These are phyloP conservation scores for Volvox reticuliferus DNA, from an alignment of 139 green algal species.

Conservation along the genomic window DNA sequence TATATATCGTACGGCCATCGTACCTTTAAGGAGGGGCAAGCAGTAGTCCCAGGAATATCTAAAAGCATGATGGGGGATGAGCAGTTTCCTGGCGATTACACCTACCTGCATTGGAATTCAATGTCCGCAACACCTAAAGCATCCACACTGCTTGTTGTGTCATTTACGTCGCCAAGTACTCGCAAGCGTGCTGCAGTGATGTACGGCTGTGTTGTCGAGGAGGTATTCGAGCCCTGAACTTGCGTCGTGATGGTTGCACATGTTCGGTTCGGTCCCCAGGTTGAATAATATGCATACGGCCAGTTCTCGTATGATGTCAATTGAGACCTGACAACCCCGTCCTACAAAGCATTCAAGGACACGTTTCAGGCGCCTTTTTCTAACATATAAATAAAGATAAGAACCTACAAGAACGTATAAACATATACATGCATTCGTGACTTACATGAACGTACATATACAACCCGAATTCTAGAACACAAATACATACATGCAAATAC, in stretches of 20 bases:
- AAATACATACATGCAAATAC: too few relatives aligned
- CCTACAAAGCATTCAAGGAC: background rate
- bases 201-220: background rate
- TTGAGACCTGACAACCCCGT: background rate
- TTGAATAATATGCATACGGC: background rate
- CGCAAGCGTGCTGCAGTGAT: background rate
- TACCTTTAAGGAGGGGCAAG: too few relatives aligned
- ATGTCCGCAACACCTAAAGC: constrained; percentile 3
- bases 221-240: background rate
- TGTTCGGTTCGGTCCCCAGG: background rate
- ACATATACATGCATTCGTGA: too few relatives aligned
- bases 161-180: background rate
- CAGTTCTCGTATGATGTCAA: background rate
- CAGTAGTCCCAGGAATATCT: too few relatives aligned
- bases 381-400: too few relatives aligned
- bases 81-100: too few relatives aligned
- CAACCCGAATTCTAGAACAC: too few relatives aligned
- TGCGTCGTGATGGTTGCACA: background rate
- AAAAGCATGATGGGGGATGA: too few relatives aligned
- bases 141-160: background rate
- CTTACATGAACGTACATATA: too few relatives aligned
- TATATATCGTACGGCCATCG: too few relatives aligned
- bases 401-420: too few relatives aligned
- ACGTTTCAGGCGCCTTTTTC: too few relatives aligned
- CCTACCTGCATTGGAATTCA: constrained; percentile 22